Evolutionary conservation across 2,329 filamentous ascomycete genomes (phyloP), one percentile per base, ranked within the genome.

Genomic region (Scytalidium sp.): DNA sequence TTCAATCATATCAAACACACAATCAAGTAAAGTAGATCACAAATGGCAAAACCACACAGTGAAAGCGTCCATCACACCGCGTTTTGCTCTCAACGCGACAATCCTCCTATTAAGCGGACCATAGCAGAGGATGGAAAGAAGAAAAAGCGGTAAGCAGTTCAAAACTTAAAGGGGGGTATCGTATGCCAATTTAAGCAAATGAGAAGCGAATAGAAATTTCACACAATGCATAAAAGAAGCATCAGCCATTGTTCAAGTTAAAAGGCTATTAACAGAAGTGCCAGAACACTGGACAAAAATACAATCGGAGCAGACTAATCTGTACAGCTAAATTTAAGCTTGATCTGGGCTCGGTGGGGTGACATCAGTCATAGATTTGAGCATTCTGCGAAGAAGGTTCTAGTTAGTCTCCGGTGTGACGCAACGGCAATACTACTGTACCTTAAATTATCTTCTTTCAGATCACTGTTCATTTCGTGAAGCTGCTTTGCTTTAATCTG

Each of bases 381-480:
- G 64, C 61, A 69, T 68, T 36, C 66, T 69, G 29, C 27, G 57
- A 44, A n/a, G 19, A 22, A 20, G 40, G 6, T 10, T 19, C 32
- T 36, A 5, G 13, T 53, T 41, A 50, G 45, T 22, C 19, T 11
- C 27, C 17, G 11, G 9, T 21, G 19, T 43, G 42, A 44, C 8
- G 20, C n/a, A 25, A 44, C 27, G 42, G 15, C 10, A 4, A 17
- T 17, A n/a, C 17, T 23, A 15, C 2, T 43, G 20, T 66, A 68
- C 63, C 66, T 72, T 58, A 78, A 66, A 61, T 81, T 81, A 47
- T 76, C 74, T 53, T 78, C 73, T 63, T 73, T 73, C 73, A 81
- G 78, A 59, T 81, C 78, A 52, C 75, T 72, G 64, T 81, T 78
- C 58, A 82, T 74, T 54, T 74, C 68, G 56, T 76, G 72, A 48